A percentile compares a stretch with the other conserved stretches of the same genome.
Evolutionary conservation across 352 stramenopile species (phyloP).

Genomic region (Phytophthora aleatoria): DNA sequence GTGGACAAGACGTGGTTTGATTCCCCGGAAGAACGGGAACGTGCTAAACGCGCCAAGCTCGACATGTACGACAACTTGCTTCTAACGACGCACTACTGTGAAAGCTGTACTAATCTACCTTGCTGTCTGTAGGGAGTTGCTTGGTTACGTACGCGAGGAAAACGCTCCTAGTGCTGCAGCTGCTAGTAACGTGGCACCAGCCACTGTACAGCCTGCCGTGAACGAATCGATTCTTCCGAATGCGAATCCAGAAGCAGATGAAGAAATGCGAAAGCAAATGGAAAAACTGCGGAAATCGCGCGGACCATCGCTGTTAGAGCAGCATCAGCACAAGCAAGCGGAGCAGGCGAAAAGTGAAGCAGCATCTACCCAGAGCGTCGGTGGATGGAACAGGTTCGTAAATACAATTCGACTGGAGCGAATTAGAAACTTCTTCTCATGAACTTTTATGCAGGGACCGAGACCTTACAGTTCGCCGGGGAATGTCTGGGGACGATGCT

Average conservation of each 20-base stretch:
- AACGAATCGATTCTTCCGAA: slow-evolving; percentile 74
- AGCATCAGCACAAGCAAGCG: slow-evolving; percentile 74
- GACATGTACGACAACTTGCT: slow-evolving; percentile 60
- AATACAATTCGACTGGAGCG: not conserved
- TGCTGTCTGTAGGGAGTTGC: slow-evolving; percentile 57
- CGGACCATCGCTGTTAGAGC: slow-evolving; percentile 76
- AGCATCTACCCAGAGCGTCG: slow-evolving; percentile 16
- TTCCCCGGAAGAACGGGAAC: slow-evolving; percentile 79
- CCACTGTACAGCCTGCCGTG: slow-evolving; percentile 28
- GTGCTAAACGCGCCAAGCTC: slow-evolving; percentile 75
- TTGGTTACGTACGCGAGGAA: slow-evolving; percentile 82
- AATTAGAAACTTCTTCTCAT: not conserved
- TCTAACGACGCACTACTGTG: not conserved
- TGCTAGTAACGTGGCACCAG: slow-evolving; percentile 18
- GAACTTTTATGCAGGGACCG: slow-evolving; percentile 53
- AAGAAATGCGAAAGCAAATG: slow-evolving; percentile 76
- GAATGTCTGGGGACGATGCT: slow-evolving; percentile 74
- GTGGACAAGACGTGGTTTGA: slow-evolving; percentile 88
- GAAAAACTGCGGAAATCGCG: slow-evolving; percentile 56
- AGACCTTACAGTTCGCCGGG: slow-evolving; percentile 59
- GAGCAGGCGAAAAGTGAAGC: slow-evolving; percentile 42
- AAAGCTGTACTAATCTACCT: slow-evolving; percentile 12
- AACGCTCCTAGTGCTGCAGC: slow-evolving; percentile 46
- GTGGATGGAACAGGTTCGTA: slow-evolving; percentile 69
- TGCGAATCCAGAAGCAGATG: slow-evolving; percentile 68